phyloP scores from a whole-genome alignment of 2,329 filamentous ascomycete genomes.

The Neofusicoccum sp. region DNA sequence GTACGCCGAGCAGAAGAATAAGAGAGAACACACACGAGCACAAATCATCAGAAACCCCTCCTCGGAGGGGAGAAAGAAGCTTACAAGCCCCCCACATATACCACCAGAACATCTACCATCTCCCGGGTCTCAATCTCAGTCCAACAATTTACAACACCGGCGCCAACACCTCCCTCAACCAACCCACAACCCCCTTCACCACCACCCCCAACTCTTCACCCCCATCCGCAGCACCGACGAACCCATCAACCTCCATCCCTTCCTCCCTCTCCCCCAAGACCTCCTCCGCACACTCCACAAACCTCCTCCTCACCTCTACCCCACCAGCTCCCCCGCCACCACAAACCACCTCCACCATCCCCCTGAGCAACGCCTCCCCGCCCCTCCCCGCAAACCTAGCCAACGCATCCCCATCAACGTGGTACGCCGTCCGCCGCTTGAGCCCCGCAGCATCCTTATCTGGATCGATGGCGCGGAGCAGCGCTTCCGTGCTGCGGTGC shows the following conservation, averaged over 20 bases:
- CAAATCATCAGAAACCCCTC: neutral
- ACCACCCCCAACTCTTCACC: neutral
- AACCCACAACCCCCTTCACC: neutral
- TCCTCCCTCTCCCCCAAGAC: slow-evolving; percentile 21
- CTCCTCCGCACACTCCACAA: slow-evolving; percentile 30
- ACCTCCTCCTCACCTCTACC: slow-evolving; percentile 24
- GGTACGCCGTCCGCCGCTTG: slow-evolving; percentile 28
- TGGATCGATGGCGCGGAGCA: slow-evolving; percentile 30
- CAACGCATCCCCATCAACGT: slow-evolving; percentile 45
- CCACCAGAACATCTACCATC: too few relatives aligned
- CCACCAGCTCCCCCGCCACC: slow-evolving; percentile 21
- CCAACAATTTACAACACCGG: neutral
- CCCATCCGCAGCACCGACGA: neutral
- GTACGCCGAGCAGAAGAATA: neutral
- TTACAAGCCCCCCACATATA: too few relatives aligned
- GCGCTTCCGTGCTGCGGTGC: slow-evolving; percentile 23
- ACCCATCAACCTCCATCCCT: slow-evolving; percentile 21
- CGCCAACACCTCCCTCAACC: slow-evolving; percentile 4
- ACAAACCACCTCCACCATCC: neutral
- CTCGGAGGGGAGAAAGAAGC: neutral
- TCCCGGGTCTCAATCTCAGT: neutral
- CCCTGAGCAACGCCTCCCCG: neutral
- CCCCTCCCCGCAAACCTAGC: slow-evolving; percentile 28
- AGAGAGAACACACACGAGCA: neutral
- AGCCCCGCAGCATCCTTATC: slow-evolving; percentile 22